phyloP scores from a whole-genome alignment of 2,329 filamentous ascomycete species.

The Parasarocladium wereldwijsianum region DNA sequence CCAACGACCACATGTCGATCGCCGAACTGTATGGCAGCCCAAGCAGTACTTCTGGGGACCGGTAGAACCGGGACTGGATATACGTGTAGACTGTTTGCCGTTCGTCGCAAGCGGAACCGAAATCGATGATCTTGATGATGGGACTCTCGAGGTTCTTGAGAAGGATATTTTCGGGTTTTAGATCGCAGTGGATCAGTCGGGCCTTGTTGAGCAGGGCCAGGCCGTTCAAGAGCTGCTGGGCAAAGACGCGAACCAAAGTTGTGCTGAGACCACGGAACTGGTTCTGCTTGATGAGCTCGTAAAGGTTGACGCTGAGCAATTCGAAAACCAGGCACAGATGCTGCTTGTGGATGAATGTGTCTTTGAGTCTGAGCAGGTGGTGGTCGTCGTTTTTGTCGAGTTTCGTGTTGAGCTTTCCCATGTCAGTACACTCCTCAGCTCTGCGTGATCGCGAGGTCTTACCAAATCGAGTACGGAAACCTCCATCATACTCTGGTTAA shows the following conservation, averaged over 20 bases:
- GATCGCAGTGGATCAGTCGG: constrained; percentile 89
- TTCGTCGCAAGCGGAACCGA: constrained; percentile 95
- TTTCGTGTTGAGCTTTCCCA: constrained; percentile 70
- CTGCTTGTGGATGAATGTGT: constrained; percentile 95
- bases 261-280: constrained; percentile 96
- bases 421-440: neutral
- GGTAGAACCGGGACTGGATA: constrained; percentile 95
- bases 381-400: constrained; percentile 99
- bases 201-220: constrained; percentile 89
- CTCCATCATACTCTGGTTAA: constrained; percentile 99
- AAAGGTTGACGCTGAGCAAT: constrained; percentile 89
- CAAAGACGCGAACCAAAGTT: constrained; percentile 91
- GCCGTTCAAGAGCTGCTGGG: constrained; percentile 88
- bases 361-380: constrained; percentile 83
- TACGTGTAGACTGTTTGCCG: constrained; percentile 98
- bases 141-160: constrained; percentile 97
- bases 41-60: constrained; percentile 90
- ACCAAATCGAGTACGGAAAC: constrained; percentile 93
- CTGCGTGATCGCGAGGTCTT: constrained; percentile 15
- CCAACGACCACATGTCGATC: constrained; percentile 99
- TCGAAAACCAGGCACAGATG: constrained; percentile 96
- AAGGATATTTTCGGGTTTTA: constrained; percentile 96
- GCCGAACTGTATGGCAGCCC: constrained; percentile 94
- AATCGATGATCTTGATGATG: constrained; percentile 99
- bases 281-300: constrained; percentile 98